Evolutionary conservation across 371 early-diverging fungal genomes (phyloP), one percentile per base, ranked within the genome.

Genomic region (Mortierella sp.): DNA sequence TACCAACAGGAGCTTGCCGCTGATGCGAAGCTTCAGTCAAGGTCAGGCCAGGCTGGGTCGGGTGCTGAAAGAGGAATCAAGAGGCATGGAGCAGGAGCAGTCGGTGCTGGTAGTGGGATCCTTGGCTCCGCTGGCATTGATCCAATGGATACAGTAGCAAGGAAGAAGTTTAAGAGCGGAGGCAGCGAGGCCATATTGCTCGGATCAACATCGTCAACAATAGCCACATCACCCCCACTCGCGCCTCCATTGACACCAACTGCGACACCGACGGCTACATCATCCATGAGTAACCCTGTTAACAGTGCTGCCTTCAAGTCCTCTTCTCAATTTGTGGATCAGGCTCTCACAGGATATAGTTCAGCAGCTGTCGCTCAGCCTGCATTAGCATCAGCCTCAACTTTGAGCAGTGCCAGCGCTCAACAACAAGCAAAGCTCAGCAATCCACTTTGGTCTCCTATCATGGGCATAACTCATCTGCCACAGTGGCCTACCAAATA

Each of bases 391-490:
- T 15, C 67, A 0, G 29, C 47, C n/a, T 56, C 68, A 4, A 61
- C 35, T 19, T 37, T 70, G 15, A 66, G 29, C 32, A 73, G 37
- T n/a, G 29, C 43, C 17, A 60, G 45, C n/a, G 37, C 56, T 8
- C 70, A 67, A 26, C 60, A 51, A 19, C 73, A 70, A 28, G 64
- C 67, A 26, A 73, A 79, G 22, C 31, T 70, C 40, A 73, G 43
- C 57, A 79, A 79, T 26, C 80, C 80, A 31, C 74, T 79, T 3
- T 79, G 80, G 80, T 73, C 80, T 15, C 80, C 73, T 1, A 55
- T 54, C 22, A 32, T 79, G 40, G 68, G 74, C 0, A 60, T 66
- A 6, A 72, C 62, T 19, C 70, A 73, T 28, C 37, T 66, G 28
- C 64, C 74, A 5, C 74, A 73, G 37, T 35, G 45, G 31, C 70